phyloP scores from a whole-genome alignment of 2,329 filamentous ascomycete genomes.

The Cladosporium austrohemisphaericum region DNA sequence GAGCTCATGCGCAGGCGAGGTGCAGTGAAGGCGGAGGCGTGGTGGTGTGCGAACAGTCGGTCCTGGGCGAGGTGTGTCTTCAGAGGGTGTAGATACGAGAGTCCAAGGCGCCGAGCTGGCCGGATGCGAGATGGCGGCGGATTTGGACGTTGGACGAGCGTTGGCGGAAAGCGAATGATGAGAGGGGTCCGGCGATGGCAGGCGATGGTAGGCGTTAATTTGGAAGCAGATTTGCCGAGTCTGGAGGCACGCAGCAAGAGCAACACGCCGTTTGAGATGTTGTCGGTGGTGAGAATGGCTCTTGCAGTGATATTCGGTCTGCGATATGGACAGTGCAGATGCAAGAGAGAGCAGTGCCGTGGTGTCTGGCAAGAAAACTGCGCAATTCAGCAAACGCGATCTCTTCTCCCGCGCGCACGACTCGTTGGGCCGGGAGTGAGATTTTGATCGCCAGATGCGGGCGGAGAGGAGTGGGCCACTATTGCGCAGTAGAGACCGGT shows the following conservation, averaged over 20 bases:
- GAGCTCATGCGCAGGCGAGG: constrained; percentile 11
- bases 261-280: neutral
- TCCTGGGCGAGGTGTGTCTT: neutral
- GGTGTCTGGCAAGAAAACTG: neutral
- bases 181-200: constrained; percentile 6
- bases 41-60: neutral
- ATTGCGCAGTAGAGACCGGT: neutral
- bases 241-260: constrained; percentile 7
- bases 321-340: neutral
- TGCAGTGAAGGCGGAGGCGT: neutral
- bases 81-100: neutral
- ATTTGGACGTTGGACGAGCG: constrained; percentile 7
- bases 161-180: constrained; percentile 1
- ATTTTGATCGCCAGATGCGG: neutral
- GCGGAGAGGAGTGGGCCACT: neutral
- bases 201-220: too few relatives aligned
- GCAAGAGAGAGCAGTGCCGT: neutral
- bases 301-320: too few relatives aligned
- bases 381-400: too few relatives aligned
- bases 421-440: constrained; percentile 6
- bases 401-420: too few relatives aligned
- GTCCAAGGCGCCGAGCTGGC: neutral
- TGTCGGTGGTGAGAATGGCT: neutral
- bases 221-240: neutral
- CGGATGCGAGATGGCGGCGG: neutral